A percentile compares a stretch with the other conserved stretches of the same genome.
Evolutionary conservation across 2,329 filamentous ascomycete species (phyloP).

Genomic region (Aspergillus sp.): DNA sequence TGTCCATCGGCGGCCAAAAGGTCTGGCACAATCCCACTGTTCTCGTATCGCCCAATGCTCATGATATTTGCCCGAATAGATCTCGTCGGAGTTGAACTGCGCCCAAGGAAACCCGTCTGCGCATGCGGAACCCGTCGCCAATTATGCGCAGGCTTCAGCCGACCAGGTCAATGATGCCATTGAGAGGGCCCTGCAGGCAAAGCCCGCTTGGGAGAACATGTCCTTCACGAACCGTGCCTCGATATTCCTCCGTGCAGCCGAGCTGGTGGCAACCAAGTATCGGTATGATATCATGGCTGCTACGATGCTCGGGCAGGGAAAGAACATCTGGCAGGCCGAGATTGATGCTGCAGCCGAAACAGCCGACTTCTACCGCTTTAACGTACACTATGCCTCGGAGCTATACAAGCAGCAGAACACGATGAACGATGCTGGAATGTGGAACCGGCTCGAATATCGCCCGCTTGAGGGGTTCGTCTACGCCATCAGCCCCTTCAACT

Average conservation of each 20-base stretch:
- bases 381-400: constrained; percentile 85
- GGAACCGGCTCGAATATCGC: constrained; percentile 84
- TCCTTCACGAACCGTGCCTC: constrained; percentile 85
- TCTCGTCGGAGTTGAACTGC: no score
- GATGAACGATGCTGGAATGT: constrained; percentile 74
- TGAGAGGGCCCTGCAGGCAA: no score
- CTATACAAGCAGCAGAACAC: constrained; percentile 78
- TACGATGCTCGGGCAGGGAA: constrained; percentile 91
- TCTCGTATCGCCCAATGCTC: constrained; percentile 21
- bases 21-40: constrained; percentile 16
- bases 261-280: constrained; percentile 82
- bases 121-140: no score
- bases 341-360: constrained; percentile 89
- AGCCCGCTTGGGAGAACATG: constrained; percentile 81
- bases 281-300: constrained; percentile 90
- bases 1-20: constrained; percentile 25
- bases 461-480: constrained; percentile 91
- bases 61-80: no score
- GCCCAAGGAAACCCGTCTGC: constrained; percentile 79
- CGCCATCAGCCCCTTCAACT: constrained; percentile 88
- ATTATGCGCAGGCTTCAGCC: no score
- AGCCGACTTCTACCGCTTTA: constrained; percentile 81
- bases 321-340: constrained; percentile 96
- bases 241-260: constrained; percentile 88
- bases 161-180: no score